Base-by-base conservation (phyloP, 805 yeast genomes). In the Candida montana region DNA sequence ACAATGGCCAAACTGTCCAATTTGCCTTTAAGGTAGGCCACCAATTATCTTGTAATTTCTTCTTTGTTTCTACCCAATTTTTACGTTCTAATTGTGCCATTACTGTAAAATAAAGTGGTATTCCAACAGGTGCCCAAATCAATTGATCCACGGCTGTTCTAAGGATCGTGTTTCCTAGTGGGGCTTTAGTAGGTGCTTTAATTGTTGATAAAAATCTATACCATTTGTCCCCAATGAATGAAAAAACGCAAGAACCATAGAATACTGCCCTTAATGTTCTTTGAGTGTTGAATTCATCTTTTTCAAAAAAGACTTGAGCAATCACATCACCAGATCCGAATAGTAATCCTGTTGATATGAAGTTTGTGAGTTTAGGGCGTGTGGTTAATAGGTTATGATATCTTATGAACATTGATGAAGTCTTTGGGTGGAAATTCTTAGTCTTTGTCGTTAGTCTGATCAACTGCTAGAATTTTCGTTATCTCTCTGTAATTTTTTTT, bases 1-100 rank as follows among this genome's bases (percentile, higher is more conserved):
- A 84, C 0, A 77, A 62, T 0, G 98, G 98, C 99, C 98, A 93
- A 11, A 91, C 83, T 39, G 70, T 56, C 90, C 95, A 88, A 59
- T 89, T 90, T 15, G 84, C 71, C 27, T 68, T 58, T 32, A 90
- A 62, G 0, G 96, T 89, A 4, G 73, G 70, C 80, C 79, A 64
- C 76, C 78, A 78, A 45, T 80, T 77, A 13, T 67, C 62, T 3
- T 62, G 35, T 19, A 82, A 52, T 48, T 75, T 80, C 5, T 49
- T 36, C 39, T 59, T 55, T 13, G 79, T 66, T 18, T 66, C 67
- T 0, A 58, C 58, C 4, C 62, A 30, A 0, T 73, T 55, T 36
- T 71, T 65, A 12, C 74, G 71, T 55, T 87, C 93, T 68, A 90
- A 58, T 4, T 77, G 30, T 0, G 90, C 72, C 80, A 88, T 81